Evolutionary conservation across 2,329 filamentous ascomycete genomes (phyloP).

Genomic region (Nectriaceae sp.): DNA sequence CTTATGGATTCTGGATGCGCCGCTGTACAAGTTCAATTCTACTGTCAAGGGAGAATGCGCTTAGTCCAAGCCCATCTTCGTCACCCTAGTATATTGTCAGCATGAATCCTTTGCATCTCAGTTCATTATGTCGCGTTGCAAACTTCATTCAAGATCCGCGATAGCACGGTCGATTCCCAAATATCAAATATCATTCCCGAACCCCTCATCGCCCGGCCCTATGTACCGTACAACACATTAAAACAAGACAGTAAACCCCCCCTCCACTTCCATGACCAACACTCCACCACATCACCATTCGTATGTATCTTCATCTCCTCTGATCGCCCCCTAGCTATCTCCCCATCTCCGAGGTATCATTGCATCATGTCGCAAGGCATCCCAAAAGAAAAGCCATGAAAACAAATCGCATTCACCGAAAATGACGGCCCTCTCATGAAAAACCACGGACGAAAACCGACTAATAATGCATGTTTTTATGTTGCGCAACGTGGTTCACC

Average conservation of each 20-base stretch:
- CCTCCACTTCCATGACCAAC: not conserved
- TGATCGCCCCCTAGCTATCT: not conserved
- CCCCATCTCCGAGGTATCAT: slow-evolving; percentile 15
- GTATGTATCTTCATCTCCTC: not conserved
- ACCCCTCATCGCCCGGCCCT: not conserved
- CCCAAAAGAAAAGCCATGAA: slow-evolving; percentile 9
- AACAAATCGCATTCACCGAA: slow-evolving; percentile 3
- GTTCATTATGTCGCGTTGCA: no score
- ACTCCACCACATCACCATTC: not conserved
- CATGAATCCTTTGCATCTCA: no score
- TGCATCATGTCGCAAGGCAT: slow-evolving; percentile 14
- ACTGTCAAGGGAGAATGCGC: no score
- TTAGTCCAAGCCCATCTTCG: no score
- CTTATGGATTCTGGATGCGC: no score
- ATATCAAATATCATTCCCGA: not conserved
- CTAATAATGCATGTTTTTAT: slow-evolving; percentile 24
- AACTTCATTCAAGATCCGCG: no score
- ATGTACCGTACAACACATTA: not conserved
- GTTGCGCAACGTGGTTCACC: slow-evolving; percentile 9
- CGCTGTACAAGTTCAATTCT: no score
- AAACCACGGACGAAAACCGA: slow-evolving; percentile 8
- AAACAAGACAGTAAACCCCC: not conserved
- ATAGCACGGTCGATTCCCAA: no score
- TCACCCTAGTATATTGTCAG: no score
- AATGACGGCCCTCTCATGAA: no score